Evolutionary conservation across 225 moss, liverwort and hornwort genomes (phyloP).

Genomic region (Takakia lepidozioides): DNA sequence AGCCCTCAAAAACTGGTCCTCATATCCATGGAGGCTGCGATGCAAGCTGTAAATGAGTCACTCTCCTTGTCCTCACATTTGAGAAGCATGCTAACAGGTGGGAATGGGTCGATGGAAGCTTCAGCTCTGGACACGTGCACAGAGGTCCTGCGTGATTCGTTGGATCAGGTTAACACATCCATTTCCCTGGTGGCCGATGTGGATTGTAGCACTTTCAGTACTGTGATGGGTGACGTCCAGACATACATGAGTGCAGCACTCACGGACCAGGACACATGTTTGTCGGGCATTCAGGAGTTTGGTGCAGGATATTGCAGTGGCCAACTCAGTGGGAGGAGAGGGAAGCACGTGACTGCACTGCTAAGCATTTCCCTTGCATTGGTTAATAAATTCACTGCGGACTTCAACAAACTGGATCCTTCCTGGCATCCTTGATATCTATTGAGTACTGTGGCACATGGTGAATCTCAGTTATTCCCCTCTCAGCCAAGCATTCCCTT

Average conservation of each 20-base stretch:
- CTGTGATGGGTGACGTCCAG: slow-evolving; percentile 11
- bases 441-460: no score
- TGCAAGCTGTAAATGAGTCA: no score
- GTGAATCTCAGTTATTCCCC: no score
- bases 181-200: slow-evolving; percentile 24
- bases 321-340: slow-evolving; percentile 14
- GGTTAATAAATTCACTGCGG: no score
- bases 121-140: slow-evolving; percentile 33
- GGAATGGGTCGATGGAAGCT: no score
- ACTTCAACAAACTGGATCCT: no score
- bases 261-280: slow-evolving; percentile 47
- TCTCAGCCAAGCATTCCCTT: no score
- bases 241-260: slow-evolving; percentile 24
- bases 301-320: slow-evolving; percentile 36
- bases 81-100: no score
- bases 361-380: slow-evolving; percentile 46
- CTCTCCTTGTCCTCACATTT: no score
- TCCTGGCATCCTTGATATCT: no score
- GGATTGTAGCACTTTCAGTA: slow-evolving; percentile 16
- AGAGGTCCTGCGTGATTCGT: slow-evolving; percentile 23
- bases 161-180: slow-evolving; percentile 21
- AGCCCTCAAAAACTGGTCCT: no score
- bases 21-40: no score
- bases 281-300: slow-evolving; percentile 30
- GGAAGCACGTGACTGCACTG: slow-evolving; percentile 21